Evolutionary conservation across 148 eudicot genomes (phyloP).

Genomic region (Fagopyrum homotropicum): DNA sequence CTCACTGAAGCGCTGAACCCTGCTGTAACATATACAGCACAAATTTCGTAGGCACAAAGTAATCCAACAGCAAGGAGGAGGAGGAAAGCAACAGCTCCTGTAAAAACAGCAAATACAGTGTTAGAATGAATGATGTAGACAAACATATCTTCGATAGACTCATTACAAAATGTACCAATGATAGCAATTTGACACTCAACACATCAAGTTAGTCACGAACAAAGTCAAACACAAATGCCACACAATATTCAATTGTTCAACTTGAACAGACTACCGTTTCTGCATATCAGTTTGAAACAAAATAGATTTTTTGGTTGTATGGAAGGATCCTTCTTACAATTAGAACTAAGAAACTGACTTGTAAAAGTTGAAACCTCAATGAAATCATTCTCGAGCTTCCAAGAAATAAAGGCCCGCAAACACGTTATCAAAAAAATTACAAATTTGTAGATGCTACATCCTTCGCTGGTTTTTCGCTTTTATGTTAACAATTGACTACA

Average conservation of each 20-base stretch:
- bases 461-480: neutral
- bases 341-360: neutral
- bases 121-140: neutral
- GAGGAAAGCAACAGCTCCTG: slow-evolving; percentile 97
- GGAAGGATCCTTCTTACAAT: neutral
- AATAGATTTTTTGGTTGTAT: neutral
- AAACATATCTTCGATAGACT: neutral
- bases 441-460: neutral
- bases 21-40: slow-evolving; percentile 96
- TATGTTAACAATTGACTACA: neutral
- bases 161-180: neutral
- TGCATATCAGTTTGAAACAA: too few species aligned
- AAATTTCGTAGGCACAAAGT: slow-evolving; percentile 92
- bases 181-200: neutral
- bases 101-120: neutral
- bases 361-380: neutral
- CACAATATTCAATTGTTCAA: too few species aligned
- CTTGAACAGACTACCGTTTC: too few species aligned
- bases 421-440: neutral
- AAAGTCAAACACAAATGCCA: neutral
- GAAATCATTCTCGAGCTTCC: neutral
- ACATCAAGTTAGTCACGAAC: neutral
- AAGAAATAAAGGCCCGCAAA: too few species aligned
- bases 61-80: slow-evolving; percentile 88
- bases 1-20: slow-evolving; percentile 70